phyloP scores from a whole-genome alignment of 306 rosid species.

The Pyrus communis region DNA sequence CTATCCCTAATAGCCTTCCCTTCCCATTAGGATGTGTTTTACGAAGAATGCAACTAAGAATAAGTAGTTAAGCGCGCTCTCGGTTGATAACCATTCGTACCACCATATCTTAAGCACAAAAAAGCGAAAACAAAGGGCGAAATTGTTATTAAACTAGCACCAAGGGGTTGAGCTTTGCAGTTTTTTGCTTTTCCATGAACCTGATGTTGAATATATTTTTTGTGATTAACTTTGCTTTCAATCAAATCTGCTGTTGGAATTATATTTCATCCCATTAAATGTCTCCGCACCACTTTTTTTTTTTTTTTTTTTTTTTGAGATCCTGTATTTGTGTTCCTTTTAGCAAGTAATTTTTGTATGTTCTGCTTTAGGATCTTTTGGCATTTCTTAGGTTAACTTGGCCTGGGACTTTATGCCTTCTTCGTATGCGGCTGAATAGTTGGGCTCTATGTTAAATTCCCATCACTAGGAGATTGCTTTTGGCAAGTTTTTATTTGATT shows the following conservation, averaged over 20 bases:
- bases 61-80: background rate
- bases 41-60: background rate
- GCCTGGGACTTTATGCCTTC: background rate
- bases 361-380: background rate
- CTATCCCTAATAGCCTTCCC: background rate
- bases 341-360: background rate
- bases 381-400: background rate
- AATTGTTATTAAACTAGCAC: background rate
- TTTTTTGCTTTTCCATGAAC: background rate
- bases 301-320: background rate
- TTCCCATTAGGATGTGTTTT: background rate
- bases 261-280: background rate
- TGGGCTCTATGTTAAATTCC: background rate
- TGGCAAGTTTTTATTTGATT: background rate
- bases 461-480: background rate
- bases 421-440: background rate
- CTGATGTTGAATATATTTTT: background rate
- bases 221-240: background rate
- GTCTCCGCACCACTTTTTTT: background rate
- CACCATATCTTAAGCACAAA: background rate
- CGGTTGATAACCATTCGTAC: background rate
- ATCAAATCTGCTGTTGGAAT: background rate
- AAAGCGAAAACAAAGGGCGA: background rate
- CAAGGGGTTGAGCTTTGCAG: background rate
- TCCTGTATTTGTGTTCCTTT: background rate